These are phyloP conservation scores for Hyphodiscus sp. DNA, from an alignment of 2,329 filamentous ascomycete genomes.

Conservation along the genomic window DNA sequence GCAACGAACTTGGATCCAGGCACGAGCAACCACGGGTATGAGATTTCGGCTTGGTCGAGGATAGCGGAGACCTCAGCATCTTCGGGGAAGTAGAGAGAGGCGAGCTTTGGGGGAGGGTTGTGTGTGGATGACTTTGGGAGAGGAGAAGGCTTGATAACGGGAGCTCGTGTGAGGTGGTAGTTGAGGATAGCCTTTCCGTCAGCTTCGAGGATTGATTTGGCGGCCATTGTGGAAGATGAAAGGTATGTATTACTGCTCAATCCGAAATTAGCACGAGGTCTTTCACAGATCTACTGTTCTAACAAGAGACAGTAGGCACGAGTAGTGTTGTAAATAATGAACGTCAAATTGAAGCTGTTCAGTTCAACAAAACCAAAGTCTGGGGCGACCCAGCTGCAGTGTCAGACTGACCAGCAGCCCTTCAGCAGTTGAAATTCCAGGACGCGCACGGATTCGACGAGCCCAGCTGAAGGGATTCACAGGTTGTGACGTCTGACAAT, in stretches of 20 bases:
- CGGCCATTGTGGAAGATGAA: constrained; percentile 60
- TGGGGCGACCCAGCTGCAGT: not conserved
- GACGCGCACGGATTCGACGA: not conserved
- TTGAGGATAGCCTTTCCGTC: constrained; percentile 99
- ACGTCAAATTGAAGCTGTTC: not conserved
- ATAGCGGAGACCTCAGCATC: constrained; percentile 76
- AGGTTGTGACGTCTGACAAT: not conserved
- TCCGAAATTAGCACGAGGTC: constrained; percentile 12
- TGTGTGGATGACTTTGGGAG: constrained; percentile 78
- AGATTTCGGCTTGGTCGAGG: constrained; percentile 91
- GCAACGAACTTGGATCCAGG: constrained; percentile 88
- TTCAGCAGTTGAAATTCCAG: not conserved
- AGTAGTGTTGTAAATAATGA: not conserved
- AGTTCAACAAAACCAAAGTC: not conserved
- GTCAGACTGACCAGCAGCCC: not conserved
- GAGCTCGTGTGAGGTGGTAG: constrained; percentile 98
- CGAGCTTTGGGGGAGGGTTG: constrained; percentile 87
- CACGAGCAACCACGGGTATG: constrained; percentile 90
- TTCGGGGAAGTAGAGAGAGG: constrained; percentile 87
- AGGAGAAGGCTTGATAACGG: constrained; percentile 96
- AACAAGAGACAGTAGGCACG: constrained; percentile 7
- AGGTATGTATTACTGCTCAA: constrained; percentile 19
- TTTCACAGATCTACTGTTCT: not conserved
- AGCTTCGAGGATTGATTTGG: constrained; percentile 97
- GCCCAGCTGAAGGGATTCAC: not conserved